These are phyloP conservation scores for Bryoerythrophyllum caledonicum DNA, from an alignment of 225 moss, liverwort and hornwort genomes.

Conservation along the genomic window DNA sequence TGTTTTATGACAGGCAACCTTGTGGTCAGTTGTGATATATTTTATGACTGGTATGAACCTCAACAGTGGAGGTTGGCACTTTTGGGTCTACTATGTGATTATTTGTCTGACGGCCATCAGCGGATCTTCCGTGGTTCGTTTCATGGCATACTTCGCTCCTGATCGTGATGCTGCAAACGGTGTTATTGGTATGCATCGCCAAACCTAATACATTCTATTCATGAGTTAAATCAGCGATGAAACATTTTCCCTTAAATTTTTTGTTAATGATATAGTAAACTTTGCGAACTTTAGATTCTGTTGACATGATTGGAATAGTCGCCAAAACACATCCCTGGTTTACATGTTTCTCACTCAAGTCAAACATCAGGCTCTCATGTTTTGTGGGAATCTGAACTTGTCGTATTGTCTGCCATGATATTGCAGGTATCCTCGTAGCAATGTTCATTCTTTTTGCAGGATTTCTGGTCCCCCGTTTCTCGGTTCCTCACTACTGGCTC, in stretches of 20 bases:
- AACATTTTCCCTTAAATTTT: neutral
- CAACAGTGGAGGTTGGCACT: slow-evolving; percentile 79
- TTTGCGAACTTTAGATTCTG: neutral
- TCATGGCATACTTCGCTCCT: slow-evolving; percentile 68
- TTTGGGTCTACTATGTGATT: slow-evolving; percentile 78
- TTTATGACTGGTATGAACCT: slow-evolving; percentile 63
- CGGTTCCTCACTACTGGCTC: slow-evolving; percentile 76
- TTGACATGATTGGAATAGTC: slow-evolving; percentile 3
- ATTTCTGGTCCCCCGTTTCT: slow-evolving; percentile 78
- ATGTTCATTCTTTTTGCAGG: slow-evolving; percentile 90
- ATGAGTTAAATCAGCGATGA: slow-evolving; percentile 3
- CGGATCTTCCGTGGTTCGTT: slow-evolving; percentile 86
- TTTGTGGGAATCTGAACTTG: slow-evolving; percentile 22
- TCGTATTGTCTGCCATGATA: slow-evolving; percentile 16
- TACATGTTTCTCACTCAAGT: neutral
- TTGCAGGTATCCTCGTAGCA: slow-evolving; percentile 76
- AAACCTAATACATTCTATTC: neutral
- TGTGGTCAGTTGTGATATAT: slow-evolving; percentile 70
- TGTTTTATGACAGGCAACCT: slow-evolving; percentile 66
- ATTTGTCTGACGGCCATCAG: slow-evolving; percentile 61
- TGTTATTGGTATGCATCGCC: slow-evolving; percentile 50
- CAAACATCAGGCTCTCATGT: neutral
- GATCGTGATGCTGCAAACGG: slow-evolving; percentile 70
- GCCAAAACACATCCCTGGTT: slow-evolving; percentile 12
- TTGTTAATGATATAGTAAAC: no score